These are phyloP conservation scores for Syzygium syzygioides DNA, from an alignment of 441 rosid species.

Conservation along the genomic window DNA sequence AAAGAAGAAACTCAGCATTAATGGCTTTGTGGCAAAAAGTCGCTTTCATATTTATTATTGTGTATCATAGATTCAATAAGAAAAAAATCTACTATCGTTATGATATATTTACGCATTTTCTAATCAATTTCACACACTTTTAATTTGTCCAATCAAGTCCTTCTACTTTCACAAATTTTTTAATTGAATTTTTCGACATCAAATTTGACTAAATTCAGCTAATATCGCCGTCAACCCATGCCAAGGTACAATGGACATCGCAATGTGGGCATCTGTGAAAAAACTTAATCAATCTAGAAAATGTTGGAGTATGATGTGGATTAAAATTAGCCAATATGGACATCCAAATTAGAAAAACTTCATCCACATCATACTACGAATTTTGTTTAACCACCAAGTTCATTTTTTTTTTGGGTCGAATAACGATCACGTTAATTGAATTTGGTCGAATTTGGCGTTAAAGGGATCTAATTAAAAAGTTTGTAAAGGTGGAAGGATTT, in stretches of 20 bases:
- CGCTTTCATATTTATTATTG: neutral
- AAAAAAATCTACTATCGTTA: neutral
- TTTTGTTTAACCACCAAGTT: neutral
- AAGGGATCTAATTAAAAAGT: neutral
- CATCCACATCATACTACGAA: fast-evolving
- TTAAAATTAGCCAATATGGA: neutral
- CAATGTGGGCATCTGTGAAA: neutral
- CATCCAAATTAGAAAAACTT: neutral
- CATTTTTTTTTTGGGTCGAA: too few species aligned
- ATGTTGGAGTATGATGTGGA: neutral
- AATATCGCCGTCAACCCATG: neutral
- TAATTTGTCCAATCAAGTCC: neutral
- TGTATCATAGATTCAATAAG: neutral
- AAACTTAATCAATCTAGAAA: neutral
- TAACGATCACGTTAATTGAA: neutral
- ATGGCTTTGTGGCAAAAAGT: neutral
- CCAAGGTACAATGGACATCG: neutral
- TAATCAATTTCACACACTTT: neutral
- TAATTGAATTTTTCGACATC: neutral
- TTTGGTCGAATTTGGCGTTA: neutral
- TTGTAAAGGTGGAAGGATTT: neutral
- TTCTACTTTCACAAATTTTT: neutral
- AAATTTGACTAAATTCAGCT: neutral
- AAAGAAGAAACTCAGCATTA: neutral
- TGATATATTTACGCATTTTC: neutral